phyloP scores from a whole-genome alignment of 345 rosid genomes.

The Lenwebbia sp. region DNA sequence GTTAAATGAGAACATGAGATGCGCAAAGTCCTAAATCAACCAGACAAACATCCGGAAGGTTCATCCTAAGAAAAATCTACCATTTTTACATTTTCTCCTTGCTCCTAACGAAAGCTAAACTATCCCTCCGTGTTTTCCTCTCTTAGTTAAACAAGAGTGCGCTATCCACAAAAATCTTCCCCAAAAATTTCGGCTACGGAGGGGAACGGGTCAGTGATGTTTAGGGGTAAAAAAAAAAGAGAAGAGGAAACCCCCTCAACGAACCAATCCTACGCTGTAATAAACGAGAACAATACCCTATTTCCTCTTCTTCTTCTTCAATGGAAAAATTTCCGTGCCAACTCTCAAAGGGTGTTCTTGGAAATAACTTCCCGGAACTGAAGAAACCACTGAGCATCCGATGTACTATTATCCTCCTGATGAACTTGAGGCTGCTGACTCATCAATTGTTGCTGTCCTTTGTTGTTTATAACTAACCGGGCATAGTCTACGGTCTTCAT shows the following conservation, averaged over 20 bases:
- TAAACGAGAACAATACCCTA: background rate
- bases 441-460: conserved; percentile 18
- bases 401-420: conserved; percentile 27
- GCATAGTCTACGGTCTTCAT: conserved; percentile 37
- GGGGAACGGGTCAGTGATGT: background rate
- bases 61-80: background rate
- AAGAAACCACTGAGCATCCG: conserved; percentile 69
- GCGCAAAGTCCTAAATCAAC: background rate
- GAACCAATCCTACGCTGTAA: background rate
- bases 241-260: background rate
- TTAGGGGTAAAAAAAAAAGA: background rate
- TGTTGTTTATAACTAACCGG: conserved; percentile 28
- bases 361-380: conserved; percentile 59
- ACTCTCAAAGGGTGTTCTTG: conserved; percentile 40
- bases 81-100: background rate
- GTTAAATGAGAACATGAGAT: background rate
- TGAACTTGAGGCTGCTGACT: conserved; percentile 4
- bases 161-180: background rate
- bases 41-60: background rate
- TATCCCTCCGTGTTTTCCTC: background rate
- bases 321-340: background rate
- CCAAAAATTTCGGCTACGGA: background rate
- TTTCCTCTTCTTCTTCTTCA: background rate
- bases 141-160: background rate
- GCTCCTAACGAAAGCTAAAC: background rate